These are phyloP conservation scores for Xylariaceae sp. DNA, from an alignment of 2,329 filamentous ascomycete species.

Conservation along the genomic window DNA sequence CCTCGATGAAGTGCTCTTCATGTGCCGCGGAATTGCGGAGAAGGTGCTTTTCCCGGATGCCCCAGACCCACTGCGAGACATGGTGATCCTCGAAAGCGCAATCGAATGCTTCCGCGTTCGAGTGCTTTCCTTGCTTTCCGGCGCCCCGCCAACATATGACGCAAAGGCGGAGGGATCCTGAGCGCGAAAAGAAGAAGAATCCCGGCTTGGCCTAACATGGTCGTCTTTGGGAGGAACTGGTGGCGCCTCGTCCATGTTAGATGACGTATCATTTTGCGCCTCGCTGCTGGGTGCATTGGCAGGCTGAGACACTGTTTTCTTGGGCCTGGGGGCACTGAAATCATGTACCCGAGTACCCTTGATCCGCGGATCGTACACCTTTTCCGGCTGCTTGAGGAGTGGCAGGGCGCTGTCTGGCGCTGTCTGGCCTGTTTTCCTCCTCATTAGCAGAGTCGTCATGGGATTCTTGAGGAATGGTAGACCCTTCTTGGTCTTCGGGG, in stretches of 20 bases:
- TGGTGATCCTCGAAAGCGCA: conserved; percentile 34
- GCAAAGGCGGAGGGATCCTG: conserved; percentile 8
- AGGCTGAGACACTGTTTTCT: conserved; percentile 32
- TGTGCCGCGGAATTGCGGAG: conserved; percentile 54
- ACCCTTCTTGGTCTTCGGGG: conserved; percentile 45
- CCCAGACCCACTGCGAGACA: conserved; percentile 49
- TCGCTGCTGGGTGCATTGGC: conserved; percentile 18
- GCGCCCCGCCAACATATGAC: conserved; percentile 9
- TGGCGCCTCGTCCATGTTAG: conserved; percentile 23
- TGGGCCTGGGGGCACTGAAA: conserved; percentile 56
- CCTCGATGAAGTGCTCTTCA: conserved; percentile 71
- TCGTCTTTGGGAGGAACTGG: conserved; percentile 38
- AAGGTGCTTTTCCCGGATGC: conserved; percentile 41
- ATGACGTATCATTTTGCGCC: conserved; percentile 11
- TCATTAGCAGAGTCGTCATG: conserved; percentile 53
- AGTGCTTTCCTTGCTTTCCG: conserved; percentile 10
- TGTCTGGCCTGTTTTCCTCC: conserved; percentile 50
- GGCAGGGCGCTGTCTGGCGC: conserved; percentile 40
- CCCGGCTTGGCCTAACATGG: conserved; percentile 23
- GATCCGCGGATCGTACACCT: conserved; percentile 58
- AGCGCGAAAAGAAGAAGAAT: conserved; percentile 30
- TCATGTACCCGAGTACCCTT: conserved; percentile 60
- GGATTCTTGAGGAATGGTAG: conserved; percentile 55
- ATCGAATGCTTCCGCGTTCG: conserved; percentile 24
- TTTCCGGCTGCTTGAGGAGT: conserved; percentile 35